Evolutionary conservation across 441 rosid species (phyloP), one percentile per base, ranked within the genome.

Genomic region (Croton laevigatus): DNA sequence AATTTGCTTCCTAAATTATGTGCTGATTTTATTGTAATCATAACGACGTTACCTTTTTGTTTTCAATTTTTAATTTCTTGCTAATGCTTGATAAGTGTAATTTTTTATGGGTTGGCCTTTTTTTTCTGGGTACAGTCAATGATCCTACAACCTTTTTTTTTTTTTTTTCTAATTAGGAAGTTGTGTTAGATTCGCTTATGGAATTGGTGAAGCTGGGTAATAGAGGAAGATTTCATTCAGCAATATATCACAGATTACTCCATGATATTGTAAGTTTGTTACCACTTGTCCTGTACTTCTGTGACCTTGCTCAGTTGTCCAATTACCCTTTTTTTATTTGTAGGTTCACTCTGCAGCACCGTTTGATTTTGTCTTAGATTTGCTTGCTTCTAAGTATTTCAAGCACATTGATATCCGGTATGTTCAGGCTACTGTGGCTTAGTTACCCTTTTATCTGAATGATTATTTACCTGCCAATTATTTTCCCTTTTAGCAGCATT

Each of bases 371-470:
- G 58, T 83, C 49, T 46, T 81, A 73, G 89, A 87, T 57, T 76
- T 85, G 68, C 88, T 94, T 69, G 78, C 82, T 0, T 82, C 89
- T 6, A 94, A 90, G 82, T 94, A 89, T 78, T 89, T 92, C 72
- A 90, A 87, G 73, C 89, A 87, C 76, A 85, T 85, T 67, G 98
- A 94, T 76, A 81, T 92, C 53, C 79, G 96, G 97, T 90, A 86
- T 54, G 86, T 72, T 36, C 14, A 2, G 52, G 44, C 12, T 14
- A 22, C 17, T 37, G 5, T 17, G 46, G 19, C 12, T 5, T 7
- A 8, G 53, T 20, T 57, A 4, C 14, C 49, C 20, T 42, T 65
- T n/a, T 20, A 11, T 10, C 16, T 16, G 53, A 48, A 48, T 6
- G 8, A 9, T 8, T 40, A 6, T 40, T 6, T 40, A 6, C 44